Conservation (phyloP, 768 basidiomycete species). For the Multifurca ochricompacta region DNA sequence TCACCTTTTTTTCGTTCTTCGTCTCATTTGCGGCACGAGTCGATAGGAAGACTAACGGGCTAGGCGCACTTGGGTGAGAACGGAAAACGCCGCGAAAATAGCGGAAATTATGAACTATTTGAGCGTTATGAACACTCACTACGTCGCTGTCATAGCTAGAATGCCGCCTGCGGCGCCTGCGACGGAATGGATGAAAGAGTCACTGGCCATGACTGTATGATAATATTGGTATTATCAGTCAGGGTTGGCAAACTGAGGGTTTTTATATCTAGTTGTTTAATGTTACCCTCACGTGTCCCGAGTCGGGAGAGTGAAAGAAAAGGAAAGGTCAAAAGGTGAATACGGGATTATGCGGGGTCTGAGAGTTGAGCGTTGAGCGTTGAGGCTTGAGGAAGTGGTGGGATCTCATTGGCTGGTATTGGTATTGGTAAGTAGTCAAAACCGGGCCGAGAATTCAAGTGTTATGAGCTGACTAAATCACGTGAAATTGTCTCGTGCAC, state of each 20-base stretch:
- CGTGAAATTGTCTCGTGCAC: no score
- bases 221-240: not conserved
- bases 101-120: slow-evolving; percentile 2
- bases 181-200: slow-evolving; percentile 78
- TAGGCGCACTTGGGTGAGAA: slow-evolving; percentile 27
- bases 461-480: no score
- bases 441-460: no score
- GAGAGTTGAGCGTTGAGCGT: no score
- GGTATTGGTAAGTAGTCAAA: no score
- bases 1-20: slow-evolving; percentile 68
- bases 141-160: slow-evolving; percentile 83
- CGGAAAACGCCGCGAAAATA: slow-evolving; percentile 7
- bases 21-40: slow-evolving; percentile 90
- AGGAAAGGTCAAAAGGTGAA: not conserved
- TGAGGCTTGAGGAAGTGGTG: no score
- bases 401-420: no score
- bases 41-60: slow-evolving; percentile 86
- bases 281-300: not conserved
- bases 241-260: no score
- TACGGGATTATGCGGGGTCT: not conserved
- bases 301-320: not conserved
- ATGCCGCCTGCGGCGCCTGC: slow-evolving; percentile 91
- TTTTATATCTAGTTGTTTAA: no score
- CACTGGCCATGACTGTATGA: slow-evolving; percentile 30
- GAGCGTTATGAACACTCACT: slow-evolving; percentile 52